Conservation (phyloP, 2,329 filamentous ascomycete genomes). For the Botrytis fabae region DNA sequence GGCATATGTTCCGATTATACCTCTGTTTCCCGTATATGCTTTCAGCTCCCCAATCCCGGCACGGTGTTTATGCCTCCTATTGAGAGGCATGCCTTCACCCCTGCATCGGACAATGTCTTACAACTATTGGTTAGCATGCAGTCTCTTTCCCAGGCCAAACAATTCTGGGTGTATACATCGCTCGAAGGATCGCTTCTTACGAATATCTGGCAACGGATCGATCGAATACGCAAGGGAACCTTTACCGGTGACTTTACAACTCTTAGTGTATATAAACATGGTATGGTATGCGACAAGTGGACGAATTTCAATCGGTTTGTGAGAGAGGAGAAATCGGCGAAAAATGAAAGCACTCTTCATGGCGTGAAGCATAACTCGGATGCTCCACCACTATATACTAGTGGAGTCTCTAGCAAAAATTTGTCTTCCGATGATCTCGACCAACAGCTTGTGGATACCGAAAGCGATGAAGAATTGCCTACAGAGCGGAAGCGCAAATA, state of each 20-base stretch:
- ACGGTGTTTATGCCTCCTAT: neutral
- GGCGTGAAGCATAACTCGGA: neutral
- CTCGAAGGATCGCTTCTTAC: neutral
- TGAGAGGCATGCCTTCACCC: neutral
- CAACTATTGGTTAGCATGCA: neutral
- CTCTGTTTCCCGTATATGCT: neutral
- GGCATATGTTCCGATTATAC: neutral
- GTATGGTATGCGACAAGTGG: slow-evolving; percentile 2
- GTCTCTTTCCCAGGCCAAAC: neutral
- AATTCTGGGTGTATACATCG: neutral
- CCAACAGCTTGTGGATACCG: neutral
- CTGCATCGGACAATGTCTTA: neutral
- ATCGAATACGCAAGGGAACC: neutral
- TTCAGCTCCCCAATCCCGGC: neutral
- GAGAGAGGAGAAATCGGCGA: neutral
- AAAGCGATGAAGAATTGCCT: neutral
- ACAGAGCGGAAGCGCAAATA: neutral
- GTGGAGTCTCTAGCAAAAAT: neutral
- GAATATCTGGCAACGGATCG: neutral
- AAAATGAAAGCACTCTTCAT: neutral
- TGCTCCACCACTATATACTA: neutral
- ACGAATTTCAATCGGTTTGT: slow-evolving; percentile 7
- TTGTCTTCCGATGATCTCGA: neutral
- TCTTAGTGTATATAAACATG: neutral
- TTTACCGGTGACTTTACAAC: slow-evolving; percentile 14